phyloP scores from a whole-genome alignment of 768 basidiomycete genomes.

The Kwoniella dejecticola region DNA sequence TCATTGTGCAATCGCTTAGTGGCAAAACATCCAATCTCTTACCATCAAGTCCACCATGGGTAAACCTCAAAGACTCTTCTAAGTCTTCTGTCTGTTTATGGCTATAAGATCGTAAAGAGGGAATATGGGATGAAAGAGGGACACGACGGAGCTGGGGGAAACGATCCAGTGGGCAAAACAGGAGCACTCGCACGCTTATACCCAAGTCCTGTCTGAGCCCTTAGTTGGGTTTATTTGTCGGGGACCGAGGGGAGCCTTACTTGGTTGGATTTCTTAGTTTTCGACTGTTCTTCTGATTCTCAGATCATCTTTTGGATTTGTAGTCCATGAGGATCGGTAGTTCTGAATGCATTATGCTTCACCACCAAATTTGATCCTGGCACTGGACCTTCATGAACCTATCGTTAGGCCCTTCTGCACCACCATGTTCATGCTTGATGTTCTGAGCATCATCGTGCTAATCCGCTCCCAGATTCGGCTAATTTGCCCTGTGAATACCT shows the following conservation, averaged over 20 bases:
- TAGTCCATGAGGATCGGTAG: no score
- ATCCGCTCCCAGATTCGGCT: no score
- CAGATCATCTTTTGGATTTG: background rate
- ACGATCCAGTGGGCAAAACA: conserved; percentile 67
- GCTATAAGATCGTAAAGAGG: background rate
- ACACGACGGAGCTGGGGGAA: background rate
- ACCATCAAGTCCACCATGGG: conserved; percentile 99
- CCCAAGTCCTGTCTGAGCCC: conserved; percentile 63
- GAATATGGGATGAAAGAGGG: background rate
- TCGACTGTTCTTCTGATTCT: background rate
- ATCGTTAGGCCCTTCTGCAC: no score
- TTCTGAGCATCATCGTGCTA: no score
- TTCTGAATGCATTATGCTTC: no score
- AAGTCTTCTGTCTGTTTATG: conserved; percentile 48
- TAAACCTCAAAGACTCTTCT: conserved; percentile 94
- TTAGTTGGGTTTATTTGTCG: conserved; percentile 44
- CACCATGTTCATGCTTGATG: no score
- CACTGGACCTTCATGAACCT: no score
- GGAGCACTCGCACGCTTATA: conserved; percentile 98
- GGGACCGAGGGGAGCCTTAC: conserved; percentile 53
- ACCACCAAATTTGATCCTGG: no score
- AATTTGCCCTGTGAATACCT: no score
- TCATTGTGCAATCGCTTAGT: conserved; percentile 29
- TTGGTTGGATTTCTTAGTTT: background rate
- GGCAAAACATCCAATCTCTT: conserved; percentile 98